Evolutionary conservation across 768 basidiomycete genomes (phyloP).

Genomic region (Leccinum disarticulatum): DNA sequence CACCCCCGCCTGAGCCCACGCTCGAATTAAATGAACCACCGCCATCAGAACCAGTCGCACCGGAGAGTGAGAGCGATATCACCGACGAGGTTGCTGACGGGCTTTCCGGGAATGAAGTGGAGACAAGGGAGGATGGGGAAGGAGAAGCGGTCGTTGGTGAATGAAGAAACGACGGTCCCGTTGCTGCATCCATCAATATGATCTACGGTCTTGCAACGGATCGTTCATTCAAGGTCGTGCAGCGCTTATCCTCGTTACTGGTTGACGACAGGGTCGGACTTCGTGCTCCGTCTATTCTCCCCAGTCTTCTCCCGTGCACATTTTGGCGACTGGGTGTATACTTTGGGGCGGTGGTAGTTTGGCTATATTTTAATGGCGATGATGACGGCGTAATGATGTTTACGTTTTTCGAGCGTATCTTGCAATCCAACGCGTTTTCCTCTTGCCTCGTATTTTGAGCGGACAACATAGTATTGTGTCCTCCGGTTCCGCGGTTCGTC

Average conservation of each 20-base stretch:
- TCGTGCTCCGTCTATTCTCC: constrained; percentile 22
- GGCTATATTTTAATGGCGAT: neutral
- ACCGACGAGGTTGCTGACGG: constrained; percentile 29
- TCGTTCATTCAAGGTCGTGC: neutral
- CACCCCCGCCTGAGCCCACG: constrained; percentile 3
- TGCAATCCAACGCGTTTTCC: neutral
- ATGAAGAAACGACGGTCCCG: constrained; percentile 21
- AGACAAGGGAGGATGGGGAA: constrained; percentile 11
- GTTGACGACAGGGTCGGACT: constrained; percentile 15
- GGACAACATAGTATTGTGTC: neutral
- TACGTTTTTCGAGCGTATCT: neutral
- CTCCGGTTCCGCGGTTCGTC: neutral
- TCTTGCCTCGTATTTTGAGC: neutral
- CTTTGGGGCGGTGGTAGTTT: neutral
- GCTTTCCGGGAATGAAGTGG: constrained; percentile 21
- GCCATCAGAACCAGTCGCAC: constrained; percentile 32
- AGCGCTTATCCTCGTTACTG: constrained; percentile 5
- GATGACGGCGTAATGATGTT: neutral
- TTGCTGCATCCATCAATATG: neutral
- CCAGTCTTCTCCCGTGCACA: neutral
- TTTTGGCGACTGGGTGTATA: neutral
- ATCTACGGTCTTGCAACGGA: neutral
- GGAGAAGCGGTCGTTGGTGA: constrained; percentile 13
- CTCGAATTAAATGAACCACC: constrained; percentile 33
- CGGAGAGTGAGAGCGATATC: constrained; percentile 37